Evolutionary conservation across 2,329 filamentous ascomycete species (phyloP), one percentile per base, ranked within the genome.

Genomic region (Verticillium tricorpus): DNA sequence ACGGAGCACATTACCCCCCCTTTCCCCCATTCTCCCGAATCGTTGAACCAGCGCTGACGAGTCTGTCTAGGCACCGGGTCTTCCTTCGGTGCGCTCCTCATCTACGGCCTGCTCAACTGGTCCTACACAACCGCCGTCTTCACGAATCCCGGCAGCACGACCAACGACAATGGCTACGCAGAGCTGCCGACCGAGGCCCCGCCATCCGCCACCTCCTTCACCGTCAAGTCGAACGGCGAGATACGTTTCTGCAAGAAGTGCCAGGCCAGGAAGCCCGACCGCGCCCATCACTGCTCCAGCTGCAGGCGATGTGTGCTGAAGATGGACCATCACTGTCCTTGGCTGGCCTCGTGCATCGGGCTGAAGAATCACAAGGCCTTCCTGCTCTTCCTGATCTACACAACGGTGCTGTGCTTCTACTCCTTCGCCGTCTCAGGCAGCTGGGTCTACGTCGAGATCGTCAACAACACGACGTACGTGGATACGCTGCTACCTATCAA

Each of bases 261-360:
- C 76, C 91, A 96, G 78, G 89, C 89, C 59, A 87, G 91, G 65
- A 99, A 99, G 79, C 95, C 95, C 52, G 95, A 99, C 77, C 91
- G 95, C 64, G 88, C 94, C 35, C 95, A 99, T 76, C 95, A 99
- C 80, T 99, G 95, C 82, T 96, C 92, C 12, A 96, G 93, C 4
- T 99, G 95, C 78, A 87, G 89, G 68, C 89, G 90, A 71, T 99
- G 95, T 74, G 93, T 99, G 31, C 82, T 99, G 74, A 99, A 99
- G 82, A 99, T 99, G 95, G 95, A 99, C 73, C 95, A 99, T 75
- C 95, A 99, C 78, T 99, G 95, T 74, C 95, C 95, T 17, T 99
- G 95, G 95, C 84, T 99, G 58, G 94, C 95, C 32, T 97, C 92
- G 4, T 99, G 95, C 75, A 91, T 99, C 63, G 95, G 95, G 22